A percentile compares a stretch with the other conserved stretches of the same genome.
These are phyloP conservation scores for Cercospora canescens DNA, from an alignment of 2,329 filamentous ascomycete genomes.

Conservation along the genomic window DNA sequence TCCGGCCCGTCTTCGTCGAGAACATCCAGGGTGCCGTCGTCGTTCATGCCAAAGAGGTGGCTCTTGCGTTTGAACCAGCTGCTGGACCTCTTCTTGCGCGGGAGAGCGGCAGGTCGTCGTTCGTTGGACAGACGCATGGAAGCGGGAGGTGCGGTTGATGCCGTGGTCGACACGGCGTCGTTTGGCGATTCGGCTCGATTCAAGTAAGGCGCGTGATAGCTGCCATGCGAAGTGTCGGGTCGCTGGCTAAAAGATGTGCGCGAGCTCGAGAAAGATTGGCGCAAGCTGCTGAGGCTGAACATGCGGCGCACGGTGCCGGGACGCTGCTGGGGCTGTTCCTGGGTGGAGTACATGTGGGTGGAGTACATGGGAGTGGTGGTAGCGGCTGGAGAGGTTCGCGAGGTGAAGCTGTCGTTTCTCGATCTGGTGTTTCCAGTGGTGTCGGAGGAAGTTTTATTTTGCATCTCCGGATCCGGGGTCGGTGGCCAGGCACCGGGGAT, in stretches of 20 bases:
- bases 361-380: neutral
- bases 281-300: conserved; percentile 35
- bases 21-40: conserved; percentile 27
- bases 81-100: conserved; percentile 32
- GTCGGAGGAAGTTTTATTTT: conserved; percentile 15
- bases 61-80: conserved; percentile 40
- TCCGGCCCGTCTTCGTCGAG: conserved; percentile 31
- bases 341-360: conserved; percentile 11
- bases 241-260: conserved; percentile 33
- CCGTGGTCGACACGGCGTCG: conserved; percentile 23
- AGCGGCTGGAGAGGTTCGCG: conserved; percentile 20
- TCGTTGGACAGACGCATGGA: conserved; percentile 13
- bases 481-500: conserved; percentile 26
- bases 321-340: conserved; percentile 16
- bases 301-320: conserved; percentile 34
- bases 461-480: conserved; percentile 27
- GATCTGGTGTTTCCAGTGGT: conserved; percentile 21
- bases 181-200: conserved; percentile 24
- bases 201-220: conserved; percentile 18
- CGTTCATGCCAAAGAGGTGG: conserved; percentile 32
- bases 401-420: conserved; percentile 29
- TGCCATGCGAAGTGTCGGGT: conserved; percentile 20
- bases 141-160: conserved; percentile 20
- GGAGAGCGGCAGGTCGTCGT: conserved; percentile 10
- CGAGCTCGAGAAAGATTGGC: conserved; percentile 38